Conservation (phyloP, 139 green algal species). For the Penium margaritaceum region DNA sequence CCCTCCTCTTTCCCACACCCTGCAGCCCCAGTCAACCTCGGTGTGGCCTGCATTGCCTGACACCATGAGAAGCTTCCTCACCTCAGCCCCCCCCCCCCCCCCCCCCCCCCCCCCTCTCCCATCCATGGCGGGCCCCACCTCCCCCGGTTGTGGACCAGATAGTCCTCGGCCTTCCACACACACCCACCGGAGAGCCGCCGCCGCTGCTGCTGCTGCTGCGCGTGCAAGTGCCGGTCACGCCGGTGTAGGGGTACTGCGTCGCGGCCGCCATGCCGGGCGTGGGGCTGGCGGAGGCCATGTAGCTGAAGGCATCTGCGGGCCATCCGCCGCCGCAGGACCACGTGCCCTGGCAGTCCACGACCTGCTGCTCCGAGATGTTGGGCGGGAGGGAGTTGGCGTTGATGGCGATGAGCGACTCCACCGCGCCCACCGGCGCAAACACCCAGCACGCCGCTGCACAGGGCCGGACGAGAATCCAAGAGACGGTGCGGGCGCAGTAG, state of each 20-base stretch:
- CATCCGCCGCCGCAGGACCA: background rate
- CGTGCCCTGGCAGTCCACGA: conserved; percentile 7
- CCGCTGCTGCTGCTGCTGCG: background rate
- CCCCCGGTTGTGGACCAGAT: no score
- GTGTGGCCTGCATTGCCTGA: background rate
- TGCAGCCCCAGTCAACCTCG: no score
- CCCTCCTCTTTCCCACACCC: no score
- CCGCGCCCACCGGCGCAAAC: background rate
- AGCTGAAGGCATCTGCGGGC: conserved; percentile 4
- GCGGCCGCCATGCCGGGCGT: background rate
- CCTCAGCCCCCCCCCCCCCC: no score
- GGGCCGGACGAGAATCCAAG: no score
- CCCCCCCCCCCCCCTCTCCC: no score
- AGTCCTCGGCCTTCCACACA: no score
- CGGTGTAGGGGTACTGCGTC: background rate
- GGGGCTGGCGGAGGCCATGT: background rate
- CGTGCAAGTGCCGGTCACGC: background rate
- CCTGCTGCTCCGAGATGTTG: conserved; percentile 3
- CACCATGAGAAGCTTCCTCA: background rate
- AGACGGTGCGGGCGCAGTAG: no score
- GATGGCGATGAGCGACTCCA: conserved; percentile 1
- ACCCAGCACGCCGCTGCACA: conserved; percentile 16
- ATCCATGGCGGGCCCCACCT: no score
- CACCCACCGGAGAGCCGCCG: background rate
- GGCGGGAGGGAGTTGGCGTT: background rate